Evolutionary conservation across 495 filamentous ascomycete genomes (phyloP).

Genomic region (Glonium stellatum): DNA sequence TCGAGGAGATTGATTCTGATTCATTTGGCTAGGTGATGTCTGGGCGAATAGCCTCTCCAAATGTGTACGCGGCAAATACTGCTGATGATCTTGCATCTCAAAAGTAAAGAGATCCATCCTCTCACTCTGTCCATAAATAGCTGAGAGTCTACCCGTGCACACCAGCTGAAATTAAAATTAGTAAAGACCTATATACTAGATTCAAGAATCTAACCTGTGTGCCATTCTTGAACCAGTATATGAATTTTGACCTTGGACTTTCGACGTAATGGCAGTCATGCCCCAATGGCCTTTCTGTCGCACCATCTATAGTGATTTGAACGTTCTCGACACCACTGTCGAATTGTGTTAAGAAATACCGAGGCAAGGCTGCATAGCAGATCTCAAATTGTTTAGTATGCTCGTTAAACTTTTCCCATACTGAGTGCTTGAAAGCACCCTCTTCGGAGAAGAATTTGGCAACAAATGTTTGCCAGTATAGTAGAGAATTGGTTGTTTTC

Average conservation of each 20-base stretch:
- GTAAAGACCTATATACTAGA: slow-evolving; percentile 7
- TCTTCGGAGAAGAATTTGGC: slow-evolving; percentile 65
- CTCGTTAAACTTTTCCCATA: slow-evolving; percentile 45
- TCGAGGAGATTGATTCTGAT: slow-evolving; percentile 34
- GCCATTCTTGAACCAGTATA: slow-evolving; percentile 34
- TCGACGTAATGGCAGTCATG: slow-evolving; percentile 23
- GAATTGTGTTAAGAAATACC: slow-evolving; percentile 77
- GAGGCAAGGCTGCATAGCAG: slow-evolving; percentile 61
- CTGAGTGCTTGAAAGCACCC: slow-evolving; percentile 60
- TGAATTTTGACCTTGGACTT: slow-evolving; percentile 30
- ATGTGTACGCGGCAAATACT: slow-evolving; percentile 28
- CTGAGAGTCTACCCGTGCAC: slow-evolving; percentile 30
- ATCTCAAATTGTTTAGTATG: slow-evolving; percentile 68
- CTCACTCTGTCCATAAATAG: slow-evolving; percentile 28
- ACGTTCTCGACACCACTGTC: slow-evolving; percentile 74
- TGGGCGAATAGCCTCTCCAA: slow-evolving; percentile 27
- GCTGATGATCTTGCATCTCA: slow-evolving; percentile 29
- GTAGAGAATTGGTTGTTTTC: slow-evolving; percentile 44
- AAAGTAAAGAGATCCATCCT: slow-evolving; percentile 33
- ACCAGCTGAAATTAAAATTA: slow-evolving; percentile 18
- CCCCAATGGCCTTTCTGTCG: slow-evolving; percentile 29
- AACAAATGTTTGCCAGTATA: slow-evolving; percentile 70
- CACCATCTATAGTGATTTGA: slow-evolving; percentile 63
- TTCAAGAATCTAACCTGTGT: slow-evolving; percentile 27
- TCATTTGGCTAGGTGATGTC: slow-evolving; percentile 23